phyloP scores from a whole-genome alignment of 768 basidiomycete genomes.

The Suillus luteus region DNA sequence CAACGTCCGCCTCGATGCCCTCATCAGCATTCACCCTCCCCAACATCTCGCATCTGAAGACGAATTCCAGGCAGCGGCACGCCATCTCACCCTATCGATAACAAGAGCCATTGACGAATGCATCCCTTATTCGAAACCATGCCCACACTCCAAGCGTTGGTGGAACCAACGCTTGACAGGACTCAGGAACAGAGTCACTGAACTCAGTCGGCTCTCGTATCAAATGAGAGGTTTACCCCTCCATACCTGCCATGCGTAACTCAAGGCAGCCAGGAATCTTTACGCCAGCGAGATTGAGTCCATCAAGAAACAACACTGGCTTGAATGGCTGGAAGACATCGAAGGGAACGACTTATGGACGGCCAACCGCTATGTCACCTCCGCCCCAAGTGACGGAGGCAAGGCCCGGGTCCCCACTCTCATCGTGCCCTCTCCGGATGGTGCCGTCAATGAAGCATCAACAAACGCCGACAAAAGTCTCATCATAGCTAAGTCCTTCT shows the following conservation, averaged over 20 bases:
- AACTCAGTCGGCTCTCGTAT: no score
- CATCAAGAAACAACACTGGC: conserved; percentile 15
- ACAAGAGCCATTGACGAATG: no score
- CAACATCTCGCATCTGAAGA: no score
- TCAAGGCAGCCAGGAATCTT: neutral
- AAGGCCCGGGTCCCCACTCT: neutral
- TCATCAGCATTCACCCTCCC: no score
- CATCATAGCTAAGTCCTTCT: conserved; percentile 25
- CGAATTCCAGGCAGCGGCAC: no score
- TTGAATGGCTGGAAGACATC: conserved; percentile 12
- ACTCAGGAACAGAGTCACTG: no score
- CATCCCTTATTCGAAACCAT: no score
- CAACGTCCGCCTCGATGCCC: no score
- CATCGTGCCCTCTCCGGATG: neutral
- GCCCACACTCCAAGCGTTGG: no score
- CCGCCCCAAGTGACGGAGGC: neutral
- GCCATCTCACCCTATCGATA: no score
- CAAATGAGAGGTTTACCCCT: no score
- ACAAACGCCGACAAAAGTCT: conserved; percentile 27
- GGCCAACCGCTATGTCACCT: conserved; percentile 10
- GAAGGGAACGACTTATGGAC: conserved; percentile 9
- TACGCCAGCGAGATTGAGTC: neutral
- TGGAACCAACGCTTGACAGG: no score
- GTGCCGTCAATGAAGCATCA: neutral
- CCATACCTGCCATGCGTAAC: neutral